Conservation (phyloP, 768 basidiomycete genomes). For the Hortiboletus campestris region DNA sequence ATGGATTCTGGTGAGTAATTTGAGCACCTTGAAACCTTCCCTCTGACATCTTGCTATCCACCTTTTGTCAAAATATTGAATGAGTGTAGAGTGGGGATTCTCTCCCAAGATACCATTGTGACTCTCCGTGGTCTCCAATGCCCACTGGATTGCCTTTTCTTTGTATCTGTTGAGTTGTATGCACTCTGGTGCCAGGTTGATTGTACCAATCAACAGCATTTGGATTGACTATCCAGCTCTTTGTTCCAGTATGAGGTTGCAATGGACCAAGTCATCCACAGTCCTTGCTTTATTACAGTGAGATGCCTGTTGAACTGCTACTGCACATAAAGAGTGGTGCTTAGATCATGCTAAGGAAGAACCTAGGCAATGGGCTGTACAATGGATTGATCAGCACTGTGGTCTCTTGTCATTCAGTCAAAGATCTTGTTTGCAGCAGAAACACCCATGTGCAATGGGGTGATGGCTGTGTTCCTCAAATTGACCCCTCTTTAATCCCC, state of each 20-base stretch:
- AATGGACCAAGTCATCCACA: neutral
- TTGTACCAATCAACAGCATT: neutral
- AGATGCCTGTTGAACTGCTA: neutral
- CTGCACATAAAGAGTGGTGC: neutral
- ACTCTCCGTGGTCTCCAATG: too few relatives aligned
- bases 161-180: too few relatives aligned
- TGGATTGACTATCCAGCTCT: neutral
- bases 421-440: neutral
- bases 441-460: neutral
- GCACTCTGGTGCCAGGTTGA: neutral
- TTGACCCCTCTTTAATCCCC: neutral
- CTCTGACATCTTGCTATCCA: too few relatives aligned
- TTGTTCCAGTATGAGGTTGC: neutral
- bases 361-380: neutral
- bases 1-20: too few relatives aligned
- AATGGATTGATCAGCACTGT: neutral
- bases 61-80: too few relatives aligned
- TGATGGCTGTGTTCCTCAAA: neutral
- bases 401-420: neutral
- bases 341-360: neutral
- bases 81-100: too few relatives aligned
- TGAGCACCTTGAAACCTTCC: too few relatives aligned
- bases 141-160: too few relatives aligned
- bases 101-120: too few relatives aligned
- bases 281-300: neutral